phyloP scores from a whole-genome alignment of 768 basidiomycete genomes.

The Leccinum olivaceopallidum region DNA sequence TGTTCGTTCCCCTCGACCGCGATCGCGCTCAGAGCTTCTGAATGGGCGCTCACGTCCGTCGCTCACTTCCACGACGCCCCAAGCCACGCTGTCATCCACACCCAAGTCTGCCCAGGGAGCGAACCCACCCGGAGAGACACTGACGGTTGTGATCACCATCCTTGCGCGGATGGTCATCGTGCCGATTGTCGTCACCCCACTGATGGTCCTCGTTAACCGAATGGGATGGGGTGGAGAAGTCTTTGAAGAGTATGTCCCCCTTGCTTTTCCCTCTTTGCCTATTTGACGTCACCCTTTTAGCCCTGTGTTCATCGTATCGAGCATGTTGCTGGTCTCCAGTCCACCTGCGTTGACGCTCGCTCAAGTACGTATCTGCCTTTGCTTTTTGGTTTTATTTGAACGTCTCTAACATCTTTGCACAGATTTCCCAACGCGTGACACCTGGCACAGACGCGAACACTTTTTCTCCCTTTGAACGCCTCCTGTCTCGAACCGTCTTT shows the following conservation, averaged over 20 bases:
- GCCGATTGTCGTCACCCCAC: conserved; percentile 74
- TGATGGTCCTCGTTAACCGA: conserved; percentile 65
- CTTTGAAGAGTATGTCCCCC: conserved; percentile 77
- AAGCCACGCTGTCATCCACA: neutral
- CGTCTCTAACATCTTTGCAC: too few relatives aligned
- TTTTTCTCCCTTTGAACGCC: conserved; percentile 65
- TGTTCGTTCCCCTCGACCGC: neutral
- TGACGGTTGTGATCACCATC: conserved; percentile 83
- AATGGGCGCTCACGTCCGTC: neutral
- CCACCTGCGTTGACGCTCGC: conserved; percentile 79
- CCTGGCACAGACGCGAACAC: neutral
- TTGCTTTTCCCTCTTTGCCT: neutral
- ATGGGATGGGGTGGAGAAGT: conserved; percentile 43
- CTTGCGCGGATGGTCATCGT: conserved; percentile 84
- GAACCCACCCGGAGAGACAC: conserved; percentile 63
- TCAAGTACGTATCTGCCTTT: conserved; percentile 37
- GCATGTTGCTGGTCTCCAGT: conserved; percentile 77
- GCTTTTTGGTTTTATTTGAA: neutral
- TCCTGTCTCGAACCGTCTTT: conserved; percentile 90
- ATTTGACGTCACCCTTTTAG: conserved; percentile 24
- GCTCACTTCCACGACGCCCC: neutral
- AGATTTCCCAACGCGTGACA: conserved; percentile 25
- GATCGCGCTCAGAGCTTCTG: neutral
- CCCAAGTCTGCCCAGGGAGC: neutral
- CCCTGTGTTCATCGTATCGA: conserved; percentile 85